Conservation (phyloP, 805 yeast species). For the Myxozyma kluyveri region DNA sequence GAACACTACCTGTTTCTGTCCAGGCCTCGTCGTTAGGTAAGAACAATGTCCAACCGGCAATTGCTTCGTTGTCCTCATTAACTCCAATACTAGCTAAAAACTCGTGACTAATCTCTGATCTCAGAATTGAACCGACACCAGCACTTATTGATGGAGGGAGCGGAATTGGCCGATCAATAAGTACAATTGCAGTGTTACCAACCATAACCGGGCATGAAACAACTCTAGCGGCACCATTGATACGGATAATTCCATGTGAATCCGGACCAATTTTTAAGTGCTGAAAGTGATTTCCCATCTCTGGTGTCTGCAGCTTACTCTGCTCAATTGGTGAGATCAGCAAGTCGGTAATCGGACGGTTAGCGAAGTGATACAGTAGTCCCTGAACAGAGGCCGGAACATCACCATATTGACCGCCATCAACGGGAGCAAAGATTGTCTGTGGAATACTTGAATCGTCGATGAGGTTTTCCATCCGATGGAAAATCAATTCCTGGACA, state of each 20-base stretch:
- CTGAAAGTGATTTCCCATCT: slow-evolving; percentile 11
- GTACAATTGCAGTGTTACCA: slow-evolving; percentile 23
- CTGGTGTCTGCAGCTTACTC: slow-evolving; percentile 3
- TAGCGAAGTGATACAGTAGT: slow-evolving; percentile 19
- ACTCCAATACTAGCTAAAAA: slow-evolving; percentile 11
- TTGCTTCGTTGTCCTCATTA: slow-evolving; percentile 1
- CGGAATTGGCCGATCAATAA: slow-evolving; percentile 19
- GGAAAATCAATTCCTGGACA: slow-evolving; percentile 22
- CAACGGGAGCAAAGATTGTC: slow-evolving; percentile 26
- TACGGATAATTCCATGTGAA: background rate
- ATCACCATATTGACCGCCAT: slow-evolving; percentile 4
- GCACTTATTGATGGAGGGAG: slow-evolving; percentile 22
- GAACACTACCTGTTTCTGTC: slow-evolving; percentile 18
- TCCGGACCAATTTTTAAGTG: background rate
- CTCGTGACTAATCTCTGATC: slow-evolving; percentile 1
- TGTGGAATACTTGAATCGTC: slow-evolving; percentile 11
- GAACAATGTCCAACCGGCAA: slow-evolving; percentile 21
- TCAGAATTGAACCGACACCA: slow-evolving; percentile 11
- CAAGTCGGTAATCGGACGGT: slow-evolving; percentile 5
- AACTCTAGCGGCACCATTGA: slow-evolving; percentile 16
- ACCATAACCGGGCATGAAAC: slow-evolving; percentile 11
- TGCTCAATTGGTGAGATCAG: background rate
- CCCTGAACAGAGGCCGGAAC: slow-evolving; percentile 8
- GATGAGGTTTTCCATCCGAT: slow-evolving; percentile 6
- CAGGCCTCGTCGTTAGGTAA: slow-evolving; percentile 23